These are phyloP conservation scores for Pseudogymnoascus sp. DNA, from an alignment of 2,329 filamentous ascomycete genomes.

Conservation along the genomic window DNA sequence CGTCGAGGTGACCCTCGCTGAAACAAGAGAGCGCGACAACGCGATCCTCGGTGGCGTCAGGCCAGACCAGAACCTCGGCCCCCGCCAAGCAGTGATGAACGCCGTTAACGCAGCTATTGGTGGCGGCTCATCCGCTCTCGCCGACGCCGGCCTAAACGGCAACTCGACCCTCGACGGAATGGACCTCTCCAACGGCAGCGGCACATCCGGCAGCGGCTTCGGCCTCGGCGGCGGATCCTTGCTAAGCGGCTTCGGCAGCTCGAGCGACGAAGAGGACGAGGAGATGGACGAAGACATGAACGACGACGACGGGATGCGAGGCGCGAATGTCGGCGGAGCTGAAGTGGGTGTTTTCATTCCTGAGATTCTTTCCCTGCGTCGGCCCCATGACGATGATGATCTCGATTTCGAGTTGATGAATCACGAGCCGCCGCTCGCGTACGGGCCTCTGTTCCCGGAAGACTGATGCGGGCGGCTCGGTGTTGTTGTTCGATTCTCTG, in stretches of 20 bases:
- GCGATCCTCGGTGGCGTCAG: conserved; percentile 94
- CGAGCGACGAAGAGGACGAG: conserved; percentile 92
- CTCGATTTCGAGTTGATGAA: conserved; percentile 30
- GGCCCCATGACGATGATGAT: conserved; percentile 26
- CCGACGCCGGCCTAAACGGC: conserved; percentile 74
- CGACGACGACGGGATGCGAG: conserved; percentile 47
- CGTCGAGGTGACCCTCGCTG: conserved; percentile 84
- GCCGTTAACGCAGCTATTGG: conserved; percentile 49
- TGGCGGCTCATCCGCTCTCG: conserved; percentile 62
- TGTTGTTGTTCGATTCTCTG: background rate
- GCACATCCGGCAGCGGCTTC: conserved; percentile 63
- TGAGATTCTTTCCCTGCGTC: conserved; percentile 23
- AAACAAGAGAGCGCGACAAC: conserved; percentile 92
- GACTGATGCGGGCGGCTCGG: background rate
- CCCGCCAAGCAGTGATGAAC: conserved; percentile 57
- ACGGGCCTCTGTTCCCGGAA: conserved; percentile 2
- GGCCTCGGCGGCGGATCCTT: conserved; percentile 66
- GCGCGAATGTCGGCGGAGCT: conserved; percentile 40
- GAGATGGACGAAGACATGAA: conserved; percentile 75
- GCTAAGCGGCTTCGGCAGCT: conserved; percentile 86
- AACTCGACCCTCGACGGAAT: conserved; percentile 41
- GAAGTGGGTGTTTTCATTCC: conserved; percentile 49
- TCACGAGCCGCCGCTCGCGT: conserved; percentile 24
- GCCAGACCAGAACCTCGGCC: conserved; percentile 79
- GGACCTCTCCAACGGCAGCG: conserved; percentile 58